Base-by-base conservation (phyloP, 345 rosid genomes). In the Schrenkiella parvula region DNA sequence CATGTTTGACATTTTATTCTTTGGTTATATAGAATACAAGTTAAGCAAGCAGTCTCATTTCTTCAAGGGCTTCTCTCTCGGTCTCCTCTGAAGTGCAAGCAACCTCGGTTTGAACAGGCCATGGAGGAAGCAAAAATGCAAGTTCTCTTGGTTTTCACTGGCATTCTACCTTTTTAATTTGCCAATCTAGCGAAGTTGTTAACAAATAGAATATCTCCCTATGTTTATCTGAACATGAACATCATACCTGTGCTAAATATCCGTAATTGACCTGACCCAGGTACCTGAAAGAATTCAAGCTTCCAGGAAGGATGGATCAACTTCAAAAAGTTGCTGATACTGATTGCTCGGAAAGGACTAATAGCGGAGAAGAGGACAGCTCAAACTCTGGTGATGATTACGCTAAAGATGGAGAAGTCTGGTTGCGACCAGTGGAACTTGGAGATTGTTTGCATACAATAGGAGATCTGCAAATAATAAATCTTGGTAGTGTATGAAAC, bases 71-170 rank as follows among this genome's bases (percentile, higher is more conserved):
- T 95, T 79, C 89, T 88, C 71, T 91, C 89, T 43, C 89, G 85
- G 53, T 87, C 83, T 81, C 96, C 91, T 73, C 82, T 83, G 68
- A 95, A 95, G 83, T 89, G 99, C 87, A 95, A 85, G 87, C 84
- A 89, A 77, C 90, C 93, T 72, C 84, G 82, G 32, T 95, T 95
- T 73, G 70, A 83, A 37, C 82, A 78, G 64, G 86, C 93, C 80
- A 74, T 95, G 84, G 97, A 92, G 83, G 99, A 95, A 78, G 99
- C 98, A 31, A 92, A 87, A 86, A 66, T 82, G 99, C 83, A 79
- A 83, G 90, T 29, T 68, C 42, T 44, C 66, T 51, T 66, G 7
- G 46, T 64, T 79, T 18, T 69, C 25, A 23, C 57, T 73, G 17
- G 34, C 71, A 51, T 43, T 62, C 55, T 68, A 19, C 19, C 37